A percentile compares a stretch with the other conserved stretches of the same genome.
Evolutionary conservation across 2,329 filamentous ascomycete species (phyloP).

Genomic region (Hymenoscyphus occultus): DNA sequence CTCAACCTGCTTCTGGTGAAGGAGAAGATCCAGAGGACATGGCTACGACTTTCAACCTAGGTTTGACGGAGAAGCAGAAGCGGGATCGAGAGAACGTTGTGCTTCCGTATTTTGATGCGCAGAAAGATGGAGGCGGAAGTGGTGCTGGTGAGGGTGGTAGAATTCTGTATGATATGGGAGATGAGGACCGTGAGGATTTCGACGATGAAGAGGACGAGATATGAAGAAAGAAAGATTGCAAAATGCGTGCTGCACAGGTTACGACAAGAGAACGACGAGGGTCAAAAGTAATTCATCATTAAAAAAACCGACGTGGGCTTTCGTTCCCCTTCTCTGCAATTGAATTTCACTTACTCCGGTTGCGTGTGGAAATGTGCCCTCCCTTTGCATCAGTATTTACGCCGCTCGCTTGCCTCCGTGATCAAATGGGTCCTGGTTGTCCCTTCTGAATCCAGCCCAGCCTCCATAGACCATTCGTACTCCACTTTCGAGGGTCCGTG

Average conservation of each 20-base stretch:
- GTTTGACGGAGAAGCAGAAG: slow-evolving; percentile 86
- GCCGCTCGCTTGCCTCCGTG: neutral
- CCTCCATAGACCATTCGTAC: too few relatives aligned
- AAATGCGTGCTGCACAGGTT: neutral
- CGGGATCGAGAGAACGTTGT: slow-evolving; percentile 84
- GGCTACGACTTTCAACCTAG: slow-evolving; percentile 79
- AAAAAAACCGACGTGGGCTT: neutral
- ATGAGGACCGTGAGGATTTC: slow-evolving; percentile 95
- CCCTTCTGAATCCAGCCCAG: too few relatives aligned
- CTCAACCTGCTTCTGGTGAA: slow-evolving; percentile 28
- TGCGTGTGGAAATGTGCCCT: neutral
- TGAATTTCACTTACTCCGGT: neutral
- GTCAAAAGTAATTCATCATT: neutral
- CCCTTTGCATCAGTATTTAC: neutral
- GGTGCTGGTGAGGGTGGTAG: slow-evolving; percentile 81
- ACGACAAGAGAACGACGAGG: neutral
- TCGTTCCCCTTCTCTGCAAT: neutral
- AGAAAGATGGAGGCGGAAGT: slow-evolving; percentile 65
- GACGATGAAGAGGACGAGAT: slow-evolving; percentile 75
- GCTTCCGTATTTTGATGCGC: slow-evolving; percentile 93
- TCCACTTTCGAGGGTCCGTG: too few relatives aligned
- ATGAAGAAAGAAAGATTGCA: slow-evolving; percentile 13
- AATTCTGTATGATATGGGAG: slow-evolving; percentile 95
- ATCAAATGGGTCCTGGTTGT: neutral
- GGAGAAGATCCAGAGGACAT: slow-evolving; percentile 47